Conservation (phyloP, 371 early-diverging fungal species). For the Basidiobolus meristosporus region DNA sequence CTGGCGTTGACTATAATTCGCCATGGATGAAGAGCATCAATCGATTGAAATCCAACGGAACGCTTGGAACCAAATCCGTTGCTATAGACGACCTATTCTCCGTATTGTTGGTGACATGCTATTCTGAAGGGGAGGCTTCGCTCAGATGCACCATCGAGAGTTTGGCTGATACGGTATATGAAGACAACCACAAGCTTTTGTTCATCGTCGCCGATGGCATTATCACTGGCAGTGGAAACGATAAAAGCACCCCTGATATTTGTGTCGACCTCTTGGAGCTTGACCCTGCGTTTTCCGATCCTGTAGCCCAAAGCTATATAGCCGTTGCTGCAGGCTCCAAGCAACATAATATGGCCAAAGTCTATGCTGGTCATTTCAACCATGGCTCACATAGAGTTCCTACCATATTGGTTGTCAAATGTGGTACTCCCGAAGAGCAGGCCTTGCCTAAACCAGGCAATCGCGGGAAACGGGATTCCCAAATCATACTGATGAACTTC, state of each 20-base stretch:
- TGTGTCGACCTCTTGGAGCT: slow-evolving; percentile 34
- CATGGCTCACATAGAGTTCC: slow-evolving; percentile 37
- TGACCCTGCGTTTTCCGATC: slow-evolving; percentile 35
- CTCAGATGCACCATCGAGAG: slow-evolving; percentile 82
- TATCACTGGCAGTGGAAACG: slow-evolving; percentile 69
- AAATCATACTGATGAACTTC: slow-evolving; percentile 85
- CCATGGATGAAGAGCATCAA: no score
- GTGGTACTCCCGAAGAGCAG: slow-evolving; percentile 45
- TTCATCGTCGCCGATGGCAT: slow-evolving; percentile 80
- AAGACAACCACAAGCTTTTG: slow-evolving; percentile 75
- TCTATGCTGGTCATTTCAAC: slow-evolving; percentile 72
- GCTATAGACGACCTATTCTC: slow-evolving; percentile 36
- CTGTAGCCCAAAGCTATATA: slow-evolving; percentile 51
- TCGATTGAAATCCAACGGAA: no score
- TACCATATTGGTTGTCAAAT: slow-evolving; percentile 67
- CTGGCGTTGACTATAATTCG: no score
- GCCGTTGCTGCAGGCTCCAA: slow-evolving; percentile 71
- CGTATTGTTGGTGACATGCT: slow-evolving; percentile 63
- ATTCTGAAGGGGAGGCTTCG: slow-evolving; percentile 77
- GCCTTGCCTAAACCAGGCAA: slow-evolving; percentile 68
- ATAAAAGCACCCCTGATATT: slow-evolving; percentile 60
- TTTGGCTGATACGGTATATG: slow-evolving; percentile 70
- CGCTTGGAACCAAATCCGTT: slow-evolving; percentile 6
- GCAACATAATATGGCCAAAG: slow-evolving; percentile 73
- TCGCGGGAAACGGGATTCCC: slow-evolving; percentile 89